Base-by-base conservation (phyloP, 768 basidiomycete genomes). In the Leccinum obscurum region DNA sequence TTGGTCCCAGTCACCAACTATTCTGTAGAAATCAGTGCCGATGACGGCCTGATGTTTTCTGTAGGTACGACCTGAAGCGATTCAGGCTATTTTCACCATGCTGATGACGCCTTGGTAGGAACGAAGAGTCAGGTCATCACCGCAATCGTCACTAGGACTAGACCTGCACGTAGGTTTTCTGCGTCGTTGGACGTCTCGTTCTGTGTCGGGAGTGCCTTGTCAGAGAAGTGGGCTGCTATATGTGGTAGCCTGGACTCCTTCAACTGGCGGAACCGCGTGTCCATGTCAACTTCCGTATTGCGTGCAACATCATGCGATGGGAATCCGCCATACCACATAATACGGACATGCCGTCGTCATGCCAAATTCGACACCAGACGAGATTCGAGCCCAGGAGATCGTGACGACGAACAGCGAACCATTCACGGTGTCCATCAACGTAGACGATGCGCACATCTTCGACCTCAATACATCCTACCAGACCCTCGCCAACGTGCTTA, bases 391-490 rank as follows among this genome's bases (percentile, higher is more conserved):
- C 13, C 13, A 34, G 11, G 24, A 56, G 13, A 54, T 52, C 3
- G 53, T 62, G 5, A 66, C 53, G 15, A 68, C 57, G 24, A 57
- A 34, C 11, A 64, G 64, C 46, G 50, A 14, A 28, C 7, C 32
- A 14, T 32, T 60, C 51, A 60, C 52, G n/a, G 32, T 66, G 4
- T 55, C 62, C 3, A 15, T 67, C 17, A 10, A 51, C 20, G 15
- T 66, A 30, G 26, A 57, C 9, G 54, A 52, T 6, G n/a, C 3
- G 15, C 60, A 69, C 2, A 26, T 53, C 1, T 14, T 50, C 14
- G 37, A 55, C 22, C 66, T 66, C 46, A 60, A 69, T 20, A 58
- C 56, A 7, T 58, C 49, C n/a, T 69, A 67, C 39, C 51, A 61
- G 54, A 48, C 32, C 1, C 35, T 70, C 22, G n/a, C 53, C n/a